Evolutionary conservation across 2,329 filamentous ascomycete species (phyloP).

Genomic region (Alternaria rosae): DNA sequence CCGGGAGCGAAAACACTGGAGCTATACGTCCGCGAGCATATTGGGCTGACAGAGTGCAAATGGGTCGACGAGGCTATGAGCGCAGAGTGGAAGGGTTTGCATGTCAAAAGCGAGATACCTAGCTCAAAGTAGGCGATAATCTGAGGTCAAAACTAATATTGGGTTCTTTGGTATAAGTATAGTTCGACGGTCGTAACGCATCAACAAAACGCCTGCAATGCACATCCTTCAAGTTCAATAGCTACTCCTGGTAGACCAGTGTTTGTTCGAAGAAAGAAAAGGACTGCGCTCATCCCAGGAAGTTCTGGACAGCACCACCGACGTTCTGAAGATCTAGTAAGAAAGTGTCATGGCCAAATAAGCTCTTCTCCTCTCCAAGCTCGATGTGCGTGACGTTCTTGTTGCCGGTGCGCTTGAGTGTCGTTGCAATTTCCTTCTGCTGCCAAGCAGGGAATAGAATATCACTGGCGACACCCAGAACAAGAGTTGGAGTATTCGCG

Average conservation of each 20-base stretch:
- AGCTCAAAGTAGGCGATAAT: background rate
- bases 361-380: constrained; percentile 88
- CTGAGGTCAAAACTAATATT: background rate
- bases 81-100: constrained; percentile 56
- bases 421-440: constrained; percentile 90
- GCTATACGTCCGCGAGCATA: constrained; percentile 62
- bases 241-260: background rate
- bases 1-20: constrained; percentile 65
- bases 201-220: constrained; percentile 34
- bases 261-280: background rate
- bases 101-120: constrained; percentile 27
- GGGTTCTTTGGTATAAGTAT: background rate
- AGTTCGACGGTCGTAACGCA: background rate
- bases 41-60: constrained; percentile 60
- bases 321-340: constrained; percentile 91
- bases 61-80: constrained; percentile 63
- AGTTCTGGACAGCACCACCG: constrained; percentile 80
- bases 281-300: constrained; percentile 65
- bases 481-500: constrained; percentile 79
- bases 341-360: constrained; percentile 98
- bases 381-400: constrained; percentile 85
- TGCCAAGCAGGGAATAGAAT: constrained; percentile 99
- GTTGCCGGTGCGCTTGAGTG: constrained; percentile 79
- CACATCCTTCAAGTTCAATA: constrained; percentile 16
- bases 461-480: constrained; percentile 94